Conservation (phyloP, 2,329 filamentous ascomycete species). For the Hymenotorrendiella dingleyae region DNA sequence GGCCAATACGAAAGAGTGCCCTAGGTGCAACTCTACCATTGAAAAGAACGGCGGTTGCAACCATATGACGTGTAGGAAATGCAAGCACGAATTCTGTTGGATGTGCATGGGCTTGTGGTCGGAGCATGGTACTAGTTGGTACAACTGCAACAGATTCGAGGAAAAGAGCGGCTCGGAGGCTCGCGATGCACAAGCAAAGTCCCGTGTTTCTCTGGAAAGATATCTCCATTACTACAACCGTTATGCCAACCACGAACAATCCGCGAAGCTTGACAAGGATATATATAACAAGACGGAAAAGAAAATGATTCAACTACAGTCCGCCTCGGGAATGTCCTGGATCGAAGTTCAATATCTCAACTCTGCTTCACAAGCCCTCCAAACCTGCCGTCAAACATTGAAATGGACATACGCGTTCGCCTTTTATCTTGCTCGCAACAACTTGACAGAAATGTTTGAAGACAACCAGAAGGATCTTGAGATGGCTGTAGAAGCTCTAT, state of each 20-base stretch:
- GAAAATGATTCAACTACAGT: slow-evolving; percentile 97
- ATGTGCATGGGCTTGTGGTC: slow-evolving; percentile 99
- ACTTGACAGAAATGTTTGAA: slow-evolving; percentile 94
- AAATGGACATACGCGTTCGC: slow-evolving; percentile 99
- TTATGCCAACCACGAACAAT: slow-evolving; percentile 98
- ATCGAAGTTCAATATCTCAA: slow-evolving; percentile 98
- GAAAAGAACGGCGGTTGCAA: slow-evolving; percentile 99
- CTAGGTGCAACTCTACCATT: slow-evolving; percentile 92
- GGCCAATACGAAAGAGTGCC: slow-evolving; percentile 97
- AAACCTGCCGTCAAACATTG: slow-evolving; percentile 94
- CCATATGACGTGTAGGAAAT: slow-evolving; percentile 96
- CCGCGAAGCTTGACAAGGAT: slow-evolving; percentile 92
- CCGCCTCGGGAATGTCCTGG: slow-evolving; percentile 93
- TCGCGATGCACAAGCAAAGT: slow-evolving; percentile 85
- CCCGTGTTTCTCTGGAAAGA: slow-evolving; percentile 84
- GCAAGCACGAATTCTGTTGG: slow-evolving; percentile 97
- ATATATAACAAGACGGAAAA: slow-evolving; percentile 94
- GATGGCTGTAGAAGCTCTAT: slow-evolving; percentile 91
- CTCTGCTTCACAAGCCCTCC: slow-evolving; percentile 84
- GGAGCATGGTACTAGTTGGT: slow-evolving; percentile 98
- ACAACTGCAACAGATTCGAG: slow-evolving; percentile 96
- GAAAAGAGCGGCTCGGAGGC: slow-evolving; percentile 92
- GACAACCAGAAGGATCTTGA: slow-evolving; percentile 98
- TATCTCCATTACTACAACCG: slow-evolving; percentile 99
- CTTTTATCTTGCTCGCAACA: slow-evolving; percentile 94